phyloP scores from a whole-genome alignment of 768 basidiomycete genomes.

The Nevesoporus exiguus region DNA sequence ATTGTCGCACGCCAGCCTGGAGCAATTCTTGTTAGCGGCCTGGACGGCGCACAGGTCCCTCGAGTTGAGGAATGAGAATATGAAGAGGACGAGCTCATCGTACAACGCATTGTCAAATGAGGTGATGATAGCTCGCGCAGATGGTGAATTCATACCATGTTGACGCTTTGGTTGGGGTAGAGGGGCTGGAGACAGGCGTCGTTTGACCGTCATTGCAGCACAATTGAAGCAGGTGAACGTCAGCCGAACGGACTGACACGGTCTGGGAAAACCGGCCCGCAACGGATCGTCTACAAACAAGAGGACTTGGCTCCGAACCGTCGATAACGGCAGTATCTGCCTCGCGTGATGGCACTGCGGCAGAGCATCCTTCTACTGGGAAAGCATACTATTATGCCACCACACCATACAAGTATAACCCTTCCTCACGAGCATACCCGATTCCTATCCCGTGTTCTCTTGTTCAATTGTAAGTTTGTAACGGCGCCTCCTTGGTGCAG shows the following conservation, averaged over 20 bases:
- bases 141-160: conserved; percentile 28
- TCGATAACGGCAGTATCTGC: not conserved
- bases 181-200: conserved; percentile 41
- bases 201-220: conserved; percentile 46
- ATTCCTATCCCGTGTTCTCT: no score
- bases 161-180: conserved; percentile 60
- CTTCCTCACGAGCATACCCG: no score
- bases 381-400: no score
- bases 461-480: not conserved
- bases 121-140: conserved; percentile 16
- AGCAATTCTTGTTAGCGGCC: conserved; percentile 61
- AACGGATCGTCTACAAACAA: not conserved
- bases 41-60: conserved; percentile 66
- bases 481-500: not conserved
- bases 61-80: conserved; percentile 69
- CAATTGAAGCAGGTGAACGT: not conserved
- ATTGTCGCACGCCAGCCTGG: conserved; percentile 62
- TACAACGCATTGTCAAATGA: conserved; percentile 59
- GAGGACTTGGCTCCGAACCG: no score
- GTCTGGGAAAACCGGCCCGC: conserved; percentile 13
- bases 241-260: not conserved
- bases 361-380: no score
- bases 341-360: not conserved
- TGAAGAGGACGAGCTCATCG: conserved; percentile 71
- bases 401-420: no score